Conservation (phyloP, 352 stramenopile genomes). For the Pythium myriotylum region DNA sequence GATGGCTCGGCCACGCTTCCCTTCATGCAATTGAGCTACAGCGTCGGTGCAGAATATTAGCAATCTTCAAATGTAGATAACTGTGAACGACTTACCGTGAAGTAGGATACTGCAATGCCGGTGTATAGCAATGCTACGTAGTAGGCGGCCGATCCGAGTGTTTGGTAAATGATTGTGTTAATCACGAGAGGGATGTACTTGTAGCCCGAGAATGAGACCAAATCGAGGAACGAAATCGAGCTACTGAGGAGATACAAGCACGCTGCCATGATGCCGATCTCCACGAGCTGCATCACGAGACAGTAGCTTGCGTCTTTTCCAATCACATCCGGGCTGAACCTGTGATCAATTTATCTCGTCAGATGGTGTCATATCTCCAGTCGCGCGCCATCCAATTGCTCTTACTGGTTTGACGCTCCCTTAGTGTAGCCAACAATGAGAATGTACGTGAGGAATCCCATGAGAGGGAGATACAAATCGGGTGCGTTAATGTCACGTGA, state of each 20-base stretch:
- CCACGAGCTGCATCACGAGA: slow-evolving; percentile 88
- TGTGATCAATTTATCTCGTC: slow-evolving; percentile 27
- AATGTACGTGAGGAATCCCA: slow-evolving; percentile 99
- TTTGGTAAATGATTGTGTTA: slow-evolving; percentile 91
- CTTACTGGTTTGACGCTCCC: slow-evolving; percentile 90
- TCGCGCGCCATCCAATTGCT: slow-evolving; percentile 4
- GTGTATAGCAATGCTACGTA: slow-evolving; percentile 95
- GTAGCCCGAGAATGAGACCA: slow-evolving; percentile 98
- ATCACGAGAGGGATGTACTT: slow-evolving; percentile 98
- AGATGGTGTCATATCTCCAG: neutral
- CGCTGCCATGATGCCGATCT: slow-evolving; percentile 93
- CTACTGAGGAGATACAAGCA: slow-evolving; percentile 95
- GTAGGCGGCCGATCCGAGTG: slow-evolving; percentile 87
- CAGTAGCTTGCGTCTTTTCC: slow-evolving; percentile 92
- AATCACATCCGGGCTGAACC: slow-evolving; percentile 97
- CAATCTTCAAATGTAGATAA: neutral
- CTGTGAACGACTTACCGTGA: slow-evolving; percentile 73
- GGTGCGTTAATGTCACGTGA: slow-evolving; percentile 96
- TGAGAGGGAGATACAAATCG: slow-evolving; percentile 98
- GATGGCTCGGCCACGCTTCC: slow-evolving; percentile 76
- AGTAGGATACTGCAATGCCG: slow-evolving; percentile 91
- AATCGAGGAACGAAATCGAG: slow-evolving; percentile 93
- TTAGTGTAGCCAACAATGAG: slow-evolving; percentile 97
- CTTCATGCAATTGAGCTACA: slow-evolving; percentile 89
- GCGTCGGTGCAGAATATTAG: slow-evolving; percentile 9